A percentile compares a stretch with the other conserved stretches of the same genome.
phyloP scores from a whole-genome alignment of 768 basidiomycete genomes.

The Botryobasidium botryosum region DNA sequence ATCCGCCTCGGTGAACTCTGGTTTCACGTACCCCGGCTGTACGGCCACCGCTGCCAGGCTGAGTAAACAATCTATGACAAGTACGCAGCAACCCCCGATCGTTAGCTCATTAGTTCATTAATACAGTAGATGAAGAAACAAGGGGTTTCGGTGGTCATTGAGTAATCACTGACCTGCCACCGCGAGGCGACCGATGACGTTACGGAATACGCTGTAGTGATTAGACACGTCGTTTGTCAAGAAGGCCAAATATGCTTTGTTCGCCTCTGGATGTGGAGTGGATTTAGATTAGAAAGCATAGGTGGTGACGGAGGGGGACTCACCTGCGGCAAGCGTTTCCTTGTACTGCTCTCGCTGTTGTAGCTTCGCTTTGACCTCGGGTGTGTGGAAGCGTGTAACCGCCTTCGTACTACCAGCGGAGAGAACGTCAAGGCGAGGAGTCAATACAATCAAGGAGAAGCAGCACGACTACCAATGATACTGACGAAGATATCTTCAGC shows the following conservation, averaged over 20 bases:
- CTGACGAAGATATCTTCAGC: slow-evolving; percentile 36
- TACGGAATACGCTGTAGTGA: slow-evolving; percentile 53
- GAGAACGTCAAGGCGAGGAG: slow-evolving; percentile 5
- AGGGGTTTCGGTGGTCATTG: no score
- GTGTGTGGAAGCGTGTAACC: slow-evolving; percentile 58
- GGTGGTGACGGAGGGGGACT: slow-evolving; percentile 4
- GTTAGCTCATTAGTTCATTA: neutral
- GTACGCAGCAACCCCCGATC: no score
- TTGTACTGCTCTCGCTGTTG: slow-evolving; percentile 57
- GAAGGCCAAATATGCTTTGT: slow-evolving; percentile 48
- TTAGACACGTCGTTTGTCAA: slow-evolving; percentile 53
- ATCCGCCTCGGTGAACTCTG: slow-evolving; percentile 47
- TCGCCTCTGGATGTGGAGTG: slow-evolving; percentile 23
- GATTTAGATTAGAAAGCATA: neutral
- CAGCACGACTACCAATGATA: neutral
- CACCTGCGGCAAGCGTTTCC: slow-evolving; percentile 47
- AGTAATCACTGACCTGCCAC: slow-evolving; percentile 25
- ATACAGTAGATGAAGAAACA: no score
- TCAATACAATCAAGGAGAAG: neutral
- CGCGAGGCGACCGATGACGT: slow-evolving; percentile 66
- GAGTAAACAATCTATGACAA: slow-evolving; percentile 50
- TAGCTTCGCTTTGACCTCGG: slow-evolving; percentile 40
- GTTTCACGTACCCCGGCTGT: slow-evolving; percentile 59
- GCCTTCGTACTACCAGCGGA: slow-evolving; percentile 42
- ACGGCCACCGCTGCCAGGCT: slow-evolving; percentile 70